A percentile compares a stretch with the other conserved stretches of the same genome.
Conservation (phyloP, 1,284 basidiomycete genomes). For the Vanrija sp. region DNA sequence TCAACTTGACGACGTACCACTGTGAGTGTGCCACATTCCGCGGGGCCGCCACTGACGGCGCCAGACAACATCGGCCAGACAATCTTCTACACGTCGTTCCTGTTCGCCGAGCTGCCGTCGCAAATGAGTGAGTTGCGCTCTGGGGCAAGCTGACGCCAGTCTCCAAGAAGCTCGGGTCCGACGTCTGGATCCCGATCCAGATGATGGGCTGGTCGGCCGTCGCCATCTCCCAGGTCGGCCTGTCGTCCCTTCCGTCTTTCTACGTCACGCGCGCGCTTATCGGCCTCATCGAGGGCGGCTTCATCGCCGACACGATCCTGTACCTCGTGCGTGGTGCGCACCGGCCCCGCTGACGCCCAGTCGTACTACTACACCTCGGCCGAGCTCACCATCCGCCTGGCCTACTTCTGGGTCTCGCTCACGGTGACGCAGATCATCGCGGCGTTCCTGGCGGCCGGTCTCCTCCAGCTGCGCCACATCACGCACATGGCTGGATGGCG, state of each 20-base stretch:
- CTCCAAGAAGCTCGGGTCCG: conserved; percentile 48
- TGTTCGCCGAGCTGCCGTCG: conserved; percentile 44
- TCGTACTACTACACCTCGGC: conserved; percentile 45
- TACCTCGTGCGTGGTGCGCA: too few relatives aligned
- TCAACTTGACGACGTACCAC: conserved; percentile 40
- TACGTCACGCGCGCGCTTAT: conserved; percentile 36
- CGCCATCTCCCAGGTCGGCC: conserved; percentile 29
- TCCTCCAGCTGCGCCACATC: conserved; percentile 40
- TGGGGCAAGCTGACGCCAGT: conserved; percentile 9
- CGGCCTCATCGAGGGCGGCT: conserved; percentile 46
- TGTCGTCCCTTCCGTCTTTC: conserved; percentile 32
- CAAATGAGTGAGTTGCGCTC: conserved; percentile 27
- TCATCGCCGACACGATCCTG: conserved; percentile 48
- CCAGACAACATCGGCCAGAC: conserved; percentile 41
- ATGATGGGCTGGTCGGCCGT: conserved; percentile 45
- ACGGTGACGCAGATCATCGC: conserved; percentile 33
- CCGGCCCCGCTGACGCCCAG: too few relatives aligned
- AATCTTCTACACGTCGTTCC: conserved; percentile 36
- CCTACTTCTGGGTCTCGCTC: conserved; percentile 45
- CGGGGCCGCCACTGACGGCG: too few relatives aligned
- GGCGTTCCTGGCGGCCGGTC: conserved; percentile 38
- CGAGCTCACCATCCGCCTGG: conserved; percentile 45
- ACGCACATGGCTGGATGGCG: conserved; percentile 38
- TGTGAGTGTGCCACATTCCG: conserved; percentile 13
- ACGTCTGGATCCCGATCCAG: conserved; percentile 46